Evolutionary conservation across 495 filamentous ascomycete genomes (phyloP).

Genomic region (Talaromyces ruber): DNA sequence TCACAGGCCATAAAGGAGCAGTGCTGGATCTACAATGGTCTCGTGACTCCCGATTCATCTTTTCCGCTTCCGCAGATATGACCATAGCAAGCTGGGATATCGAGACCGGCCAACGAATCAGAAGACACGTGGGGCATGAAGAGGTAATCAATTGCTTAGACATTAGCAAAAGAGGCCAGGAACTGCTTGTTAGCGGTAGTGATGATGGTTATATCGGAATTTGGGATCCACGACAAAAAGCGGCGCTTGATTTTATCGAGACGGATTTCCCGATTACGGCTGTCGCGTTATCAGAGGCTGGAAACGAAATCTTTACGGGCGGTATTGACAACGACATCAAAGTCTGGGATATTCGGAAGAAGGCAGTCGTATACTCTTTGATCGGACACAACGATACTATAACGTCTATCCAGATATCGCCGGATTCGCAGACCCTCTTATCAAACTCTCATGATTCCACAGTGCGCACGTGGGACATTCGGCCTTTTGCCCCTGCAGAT

Average conservation of each 20-base stretch:
- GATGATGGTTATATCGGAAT: slow-evolving; percentile 93
- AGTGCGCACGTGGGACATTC: slow-evolving; percentile 91
- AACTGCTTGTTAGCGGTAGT: slow-evolving; percentile 77
- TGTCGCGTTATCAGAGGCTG: slow-evolving; percentile 81
- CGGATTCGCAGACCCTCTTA: slow-evolving; percentile 81
- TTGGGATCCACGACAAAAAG: slow-evolving; percentile 93
- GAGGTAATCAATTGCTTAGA: slow-evolving; percentile 89
- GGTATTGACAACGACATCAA: slow-evolving; percentile 97
- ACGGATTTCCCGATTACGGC: slow-evolving; percentile 92
- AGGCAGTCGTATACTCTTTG: slow-evolving; percentile 77
- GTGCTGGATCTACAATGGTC: slow-evolving; percentile 94
- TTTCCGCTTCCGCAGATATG: slow-evolving; percentile 89
- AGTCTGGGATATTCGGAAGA: slow-evolving; percentile 93
- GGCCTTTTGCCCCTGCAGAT: slow-evolving; percentile 85
- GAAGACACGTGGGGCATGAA: slow-evolving; percentile 86
- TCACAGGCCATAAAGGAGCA: slow-evolving; percentile 83
- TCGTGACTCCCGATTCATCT: slow-evolving; percentile 81
- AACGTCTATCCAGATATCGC: slow-evolving; percentile 81
- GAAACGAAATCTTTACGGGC: slow-evolving; percentile 91
- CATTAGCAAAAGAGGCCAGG: slow-evolving; percentile 78
- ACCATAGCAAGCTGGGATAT: slow-evolving; percentile 92
- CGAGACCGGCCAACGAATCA: slow-evolving; percentile 77
- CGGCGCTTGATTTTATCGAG: slow-evolving; percentile 76
- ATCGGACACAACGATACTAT: slow-evolving; percentile 86
- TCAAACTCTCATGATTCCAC: slow-evolving; percentile 93